These are phyloP conservation scores for Quercus mongolica DNA, from an alignment of 306 rosid species.

Conservation along the genomic window DNA sequence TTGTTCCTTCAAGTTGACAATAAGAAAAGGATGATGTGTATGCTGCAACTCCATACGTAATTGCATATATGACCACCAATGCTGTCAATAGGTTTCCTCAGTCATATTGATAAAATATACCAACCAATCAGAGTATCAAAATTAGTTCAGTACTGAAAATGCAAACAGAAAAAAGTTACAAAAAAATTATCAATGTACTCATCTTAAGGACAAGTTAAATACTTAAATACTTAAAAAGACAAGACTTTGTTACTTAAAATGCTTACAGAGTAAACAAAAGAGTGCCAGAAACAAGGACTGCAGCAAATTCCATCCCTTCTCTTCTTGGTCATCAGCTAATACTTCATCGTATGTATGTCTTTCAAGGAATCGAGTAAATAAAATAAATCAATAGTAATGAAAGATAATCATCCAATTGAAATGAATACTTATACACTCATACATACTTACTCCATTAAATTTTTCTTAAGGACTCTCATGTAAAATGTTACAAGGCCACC, in stretches of 20 bases:
- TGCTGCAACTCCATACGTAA: slow-evolving; percentile 91
- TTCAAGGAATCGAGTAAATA: not conserved
- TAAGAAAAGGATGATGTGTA: slow-evolving; percentile 86
- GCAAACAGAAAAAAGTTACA: slow-evolving; percentile 14
- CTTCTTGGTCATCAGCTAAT: slow-evolving; percentile 97
- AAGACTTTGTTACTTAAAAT: slow-evolving; percentile 7
- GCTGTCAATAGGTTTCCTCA: slow-evolving; percentile 94
- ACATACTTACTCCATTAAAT: slow-evolving; percentile 78
- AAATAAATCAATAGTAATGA: slow-evolving; percentile 1
- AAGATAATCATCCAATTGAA: not conserved
- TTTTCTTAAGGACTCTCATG: slow-evolving; percentile 45
- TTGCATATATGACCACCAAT: slow-evolving; percentile 86
- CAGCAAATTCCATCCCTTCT: slow-evolving; percentile 96
- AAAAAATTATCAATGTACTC: not conserved
- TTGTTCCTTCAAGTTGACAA: slow-evolving; percentile 85
- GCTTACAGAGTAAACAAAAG: slow-evolving; percentile 88
- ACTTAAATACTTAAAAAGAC: not conserved
- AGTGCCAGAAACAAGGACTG: slow-evolving; percentile 90
- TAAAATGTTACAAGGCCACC: too few relatives aligned
- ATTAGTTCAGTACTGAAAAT: slow-evolving; percentile 79
- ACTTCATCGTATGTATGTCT: slow-evolving; percentile 96
- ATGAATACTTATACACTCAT: not conserved
- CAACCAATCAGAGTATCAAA: slow-evolving; percentile 84
- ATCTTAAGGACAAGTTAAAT: not conserved
- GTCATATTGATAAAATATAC: slow-evolving; percentile 92